Evolutionary conservation across 75 land plant genomes (phyloP).

Genomic region (Selaginella moellendorffii): DNA sequence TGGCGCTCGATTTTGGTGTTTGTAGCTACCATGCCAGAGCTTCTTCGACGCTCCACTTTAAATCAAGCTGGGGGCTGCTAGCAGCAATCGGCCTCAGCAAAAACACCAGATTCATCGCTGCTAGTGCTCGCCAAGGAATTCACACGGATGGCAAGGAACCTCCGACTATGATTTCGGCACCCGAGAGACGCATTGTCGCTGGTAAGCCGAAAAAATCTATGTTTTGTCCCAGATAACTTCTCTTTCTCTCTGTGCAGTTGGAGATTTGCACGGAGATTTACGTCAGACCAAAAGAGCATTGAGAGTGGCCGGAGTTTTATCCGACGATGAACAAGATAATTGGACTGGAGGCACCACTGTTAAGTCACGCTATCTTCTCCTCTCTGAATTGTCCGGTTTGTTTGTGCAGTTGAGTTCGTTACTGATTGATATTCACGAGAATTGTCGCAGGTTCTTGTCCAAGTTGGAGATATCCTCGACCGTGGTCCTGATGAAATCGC

Average conservation of each 20-base stretch:
- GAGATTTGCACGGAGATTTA: conserved; percentile 90
- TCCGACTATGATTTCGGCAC: conserved; percentile 80
- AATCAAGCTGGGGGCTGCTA: no score
- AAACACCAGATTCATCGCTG: no score
- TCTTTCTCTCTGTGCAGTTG: conserved; percentile 55
- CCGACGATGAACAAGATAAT: conserved; percentile 45
- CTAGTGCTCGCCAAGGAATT: no score
- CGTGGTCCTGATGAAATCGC: conserved; percentile 92
- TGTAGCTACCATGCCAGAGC: no score
- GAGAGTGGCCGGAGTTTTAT: conserved; percentile 69
- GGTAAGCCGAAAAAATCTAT: conserved; percentile 18
- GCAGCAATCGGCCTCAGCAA: no score
- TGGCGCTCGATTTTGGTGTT: no score
- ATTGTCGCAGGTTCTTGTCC: conserved; percentile 55
- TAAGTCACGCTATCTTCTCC: conserved; percentile 15
- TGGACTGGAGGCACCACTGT: conserved; percentile 81
- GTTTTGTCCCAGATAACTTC: no score
- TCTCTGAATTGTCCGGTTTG: conserved; percentile 55
- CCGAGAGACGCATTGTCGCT: conserved; percentile 80
- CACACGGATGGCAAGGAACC: conserved; percentile 36
- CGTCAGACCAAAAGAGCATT: conserved; percentile 59
- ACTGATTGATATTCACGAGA: background rate
- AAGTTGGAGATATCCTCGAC: conserved; percentile 87
- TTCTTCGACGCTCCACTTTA: no score
- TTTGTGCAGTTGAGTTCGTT: background rate